Conservation (phyloP, 257 asterid genomes). For the Sherardia arvensis region DNA sequence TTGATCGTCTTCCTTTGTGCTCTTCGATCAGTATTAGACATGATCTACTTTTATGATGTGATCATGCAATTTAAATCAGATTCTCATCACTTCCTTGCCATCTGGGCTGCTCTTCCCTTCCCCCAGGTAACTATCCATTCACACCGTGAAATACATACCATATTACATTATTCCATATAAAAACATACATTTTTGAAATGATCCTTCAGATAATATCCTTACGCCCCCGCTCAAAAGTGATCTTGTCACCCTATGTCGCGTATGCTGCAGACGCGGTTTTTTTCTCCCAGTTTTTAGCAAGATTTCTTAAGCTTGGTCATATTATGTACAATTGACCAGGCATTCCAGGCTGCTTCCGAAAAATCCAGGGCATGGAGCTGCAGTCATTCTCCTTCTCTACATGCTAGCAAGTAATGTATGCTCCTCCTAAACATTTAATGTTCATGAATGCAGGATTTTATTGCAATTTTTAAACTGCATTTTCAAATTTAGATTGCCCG, state of each 20-base stretch:
- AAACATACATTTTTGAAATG: too few species aligned
- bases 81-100: neutral
- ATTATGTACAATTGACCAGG: too few species aligned
- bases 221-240: neutral
- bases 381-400: neutral
- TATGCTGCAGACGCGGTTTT: fast-evolving
- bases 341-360: neutral
- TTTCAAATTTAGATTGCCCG: neutral
- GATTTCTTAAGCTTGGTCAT: neutral
- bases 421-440: too few species aligned
- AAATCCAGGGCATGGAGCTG: neutral
- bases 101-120: neutral
- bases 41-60: neutral
- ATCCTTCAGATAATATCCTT: too few species aligned
- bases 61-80: neutral
- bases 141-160: neutral
- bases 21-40: neutral
- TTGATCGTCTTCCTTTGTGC: neutral
- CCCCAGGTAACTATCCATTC: neutral
- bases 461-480: neutral
- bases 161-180: neutral
- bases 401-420: neutral
- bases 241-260: neutral
- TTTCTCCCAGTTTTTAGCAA: neutral
- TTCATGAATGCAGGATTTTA: too few species aligned